These are phyloP conservation scores for Elongisporangium anandrum DNA, from an alignment of 352 stramenopile species.

Conservation along the genomic window DNA sequence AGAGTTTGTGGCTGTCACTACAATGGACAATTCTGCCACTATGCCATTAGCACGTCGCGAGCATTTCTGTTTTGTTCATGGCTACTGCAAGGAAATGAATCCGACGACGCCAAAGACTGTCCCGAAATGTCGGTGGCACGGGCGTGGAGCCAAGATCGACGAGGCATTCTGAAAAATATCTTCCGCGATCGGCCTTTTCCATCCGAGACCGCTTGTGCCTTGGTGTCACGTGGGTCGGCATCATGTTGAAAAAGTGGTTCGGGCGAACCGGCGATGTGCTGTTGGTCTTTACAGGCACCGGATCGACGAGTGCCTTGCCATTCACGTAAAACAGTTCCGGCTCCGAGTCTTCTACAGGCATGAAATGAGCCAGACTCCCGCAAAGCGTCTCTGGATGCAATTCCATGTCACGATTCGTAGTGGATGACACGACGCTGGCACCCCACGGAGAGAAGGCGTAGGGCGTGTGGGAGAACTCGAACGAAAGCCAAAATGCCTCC, in stretches of 20 bases:
- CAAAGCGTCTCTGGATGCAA: slow-evolving; percentile 11
- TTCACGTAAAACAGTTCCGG: slow-evolving; percentile 57
- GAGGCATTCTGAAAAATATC: slow-evolving; percentile 12
- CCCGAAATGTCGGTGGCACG: slow-evolving; percentile 8
- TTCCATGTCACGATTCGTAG: slow-evolving; percentile 9
- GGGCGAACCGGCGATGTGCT: slow-evolving; percentile 16
- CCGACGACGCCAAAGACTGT: slow-evolving; percentile 9
- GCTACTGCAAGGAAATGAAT: slow-evolving; percentile 3
- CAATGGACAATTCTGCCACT: no score
- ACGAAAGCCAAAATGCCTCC: slow-evolving; percentile 16
- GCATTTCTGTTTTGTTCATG: background rate
- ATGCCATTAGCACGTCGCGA: no score
- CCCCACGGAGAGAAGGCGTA: slow-evolving; percentile 17
- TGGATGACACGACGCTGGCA: slow-evolving; percentile 8
- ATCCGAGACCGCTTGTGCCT: slow-evolving; percentile 17
- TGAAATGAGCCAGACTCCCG: slow-evolving; percentile 12
- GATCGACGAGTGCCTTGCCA: slow-evolving; percentile 43
- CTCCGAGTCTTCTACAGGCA: slow-evolving; percentile 9
- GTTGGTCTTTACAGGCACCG: slow-evolving; percentile 22
- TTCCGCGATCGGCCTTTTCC: slow-evolving; percentile 3
- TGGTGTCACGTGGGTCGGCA: slow-evolving; percentile 35
- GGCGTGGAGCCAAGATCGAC: slow-evolving; percentile 12
- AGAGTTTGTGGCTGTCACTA: no score
- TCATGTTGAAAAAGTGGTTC: slow-evolving; percentile 38
- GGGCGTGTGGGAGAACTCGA: slow-evolving; percentile 5